Base-by-base conservation (phyloP, 768 basidiomycete species). In the Auriscalpium vulgare region DNA sequence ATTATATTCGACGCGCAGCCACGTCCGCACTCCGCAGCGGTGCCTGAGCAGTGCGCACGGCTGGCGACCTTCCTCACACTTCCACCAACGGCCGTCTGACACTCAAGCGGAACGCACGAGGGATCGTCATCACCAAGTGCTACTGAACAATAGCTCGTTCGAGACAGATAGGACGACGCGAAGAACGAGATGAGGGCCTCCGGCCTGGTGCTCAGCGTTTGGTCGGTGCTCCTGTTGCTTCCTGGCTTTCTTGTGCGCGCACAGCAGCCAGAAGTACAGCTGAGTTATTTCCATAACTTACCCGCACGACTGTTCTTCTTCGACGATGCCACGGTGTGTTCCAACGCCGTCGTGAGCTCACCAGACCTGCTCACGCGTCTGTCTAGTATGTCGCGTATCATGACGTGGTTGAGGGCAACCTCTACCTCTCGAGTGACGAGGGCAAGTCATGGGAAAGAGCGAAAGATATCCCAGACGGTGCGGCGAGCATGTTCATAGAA, bases 221-320 rank as follows among this genome's bases (percentile, higher is more conserved):
- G 40, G 40, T 43, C 40, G 54, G 34, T 55, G 11, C 23, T 55
- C 54, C 16, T 50, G 14, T 29, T 62, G 10, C 37, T 62, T 35
- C 37, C 46, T 3, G 13, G 23, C n/a, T n/a, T 40, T 36, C 44
- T 56, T 21, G 48, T 56, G 7, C 23, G 47, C 2, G 62, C 62
- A 23, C 61, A 62, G 54, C 19, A 51, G 16, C 61, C 61, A 8
- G 50, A 62, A 57, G 50, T 57, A 1, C 50, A 52, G 29, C 62
- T 84, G 53, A 77, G 71, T 37, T 71, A 75, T 55, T 90, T 95
- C 69, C 65, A 79, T 49, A 88, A 88, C 68, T 72, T 89, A 37
- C 92, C 93, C 9, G 79, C 80, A 11, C 77, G 79, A 63, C 67
- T 95, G 52, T 89, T 88, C 74, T 97, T 93, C 78, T 97, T 98